These are phyloP conservation scores for Plenodomus biglobosus DNA, from an alignment of 2,329 filamentous ascomycete genomes.

Conservation along the genomic window DNA sequence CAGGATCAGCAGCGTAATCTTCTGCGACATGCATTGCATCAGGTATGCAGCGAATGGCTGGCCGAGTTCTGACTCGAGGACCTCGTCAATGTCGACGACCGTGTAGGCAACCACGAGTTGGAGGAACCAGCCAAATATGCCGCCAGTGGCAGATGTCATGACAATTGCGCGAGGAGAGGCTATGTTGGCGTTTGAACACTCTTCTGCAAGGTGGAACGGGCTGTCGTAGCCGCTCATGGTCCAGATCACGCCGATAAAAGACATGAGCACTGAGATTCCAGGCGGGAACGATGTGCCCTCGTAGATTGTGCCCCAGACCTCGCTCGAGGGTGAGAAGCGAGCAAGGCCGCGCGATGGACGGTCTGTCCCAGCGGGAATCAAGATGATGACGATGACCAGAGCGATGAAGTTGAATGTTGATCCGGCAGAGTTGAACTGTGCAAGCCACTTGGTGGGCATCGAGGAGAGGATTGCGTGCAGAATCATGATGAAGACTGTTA, in stretches of 20 bases:
- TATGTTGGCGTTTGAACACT: slow-evolving; percentile 72
- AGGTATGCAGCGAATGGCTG: slow-evolving; percentile 73
- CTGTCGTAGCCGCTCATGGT: slow-evolving; percentile 69
- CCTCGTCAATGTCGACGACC: slow-evolving; percentile 62
- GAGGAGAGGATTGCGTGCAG: slow-evolving; percentile 68
- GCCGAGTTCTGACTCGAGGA: slow-evolving; percentile 63
- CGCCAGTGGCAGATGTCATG: slow-evolving; percentile 66
- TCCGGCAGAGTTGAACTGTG: slow-evolving; percentile 68
- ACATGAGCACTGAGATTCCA: slow-evolving; percentile 69
- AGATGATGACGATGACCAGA: slow-evolving; percentile 65
- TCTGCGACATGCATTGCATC: slow-evolving; percentile 64
- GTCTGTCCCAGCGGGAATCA: slow-evolving; percentile 64
- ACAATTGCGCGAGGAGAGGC: slow-evolving; percentile 72
- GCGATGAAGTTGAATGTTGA: slow-evolving; percentile 71
- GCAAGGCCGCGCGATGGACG: slow-evolving; percentile 55
- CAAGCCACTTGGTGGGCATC: slow-evolving; percentile 71
- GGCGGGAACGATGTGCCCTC: slow-evolving; percentile 67
- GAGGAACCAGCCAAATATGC: slow-evolving; percentile 70
- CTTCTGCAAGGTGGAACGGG: slow-evolving; percentile 72
- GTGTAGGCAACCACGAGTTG: slow-evolving; percentile 74
- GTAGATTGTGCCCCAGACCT: slow-evolving; percentile 68
- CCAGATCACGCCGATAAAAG: slow-evolving; percentile 70
- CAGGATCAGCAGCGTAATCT: slow-evolving; percentile 63
- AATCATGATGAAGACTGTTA: slow-evolving; percentile 68
- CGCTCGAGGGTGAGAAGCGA: slow-evolving; percentile 59